A percentile compares a stretch with the other conserved stretches of the same genome.
Conservation (phyloP, 805 yeast genomes). For the Huiozyma sinensis region DNA sequence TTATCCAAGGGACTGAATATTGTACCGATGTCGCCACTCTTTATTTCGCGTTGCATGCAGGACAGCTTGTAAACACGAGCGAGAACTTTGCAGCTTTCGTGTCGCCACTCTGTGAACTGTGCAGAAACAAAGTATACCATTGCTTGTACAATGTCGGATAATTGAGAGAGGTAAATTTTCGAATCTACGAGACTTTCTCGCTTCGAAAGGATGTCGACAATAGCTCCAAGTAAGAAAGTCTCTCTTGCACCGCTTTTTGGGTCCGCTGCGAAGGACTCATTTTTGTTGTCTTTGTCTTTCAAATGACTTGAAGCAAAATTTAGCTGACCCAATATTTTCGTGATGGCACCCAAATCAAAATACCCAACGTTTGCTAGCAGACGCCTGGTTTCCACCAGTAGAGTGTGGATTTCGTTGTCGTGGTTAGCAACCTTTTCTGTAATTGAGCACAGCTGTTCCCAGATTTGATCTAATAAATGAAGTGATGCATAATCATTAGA, state of each 20-base stretch:
- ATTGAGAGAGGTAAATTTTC: conserved; percentile 8
- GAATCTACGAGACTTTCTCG: background rate
- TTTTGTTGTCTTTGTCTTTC: too few species aligned
- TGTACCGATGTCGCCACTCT: conserved; percentile 1
- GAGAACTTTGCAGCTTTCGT: conserved; percentile 11
- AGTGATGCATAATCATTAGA: conserved; percentile 3
- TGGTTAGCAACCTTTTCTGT: conserved; percentile 14
- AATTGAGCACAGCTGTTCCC: conserved; percentile 14
- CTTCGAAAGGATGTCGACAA: conserved; percentile 5
- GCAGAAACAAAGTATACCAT: conserved; percentile 11
- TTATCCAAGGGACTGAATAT: conserved; percentile 5
- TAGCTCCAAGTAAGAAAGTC: conserved; percentile 13
- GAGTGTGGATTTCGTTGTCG: conserved; percentile 16
- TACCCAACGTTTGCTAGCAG: conserved; percentile 7
- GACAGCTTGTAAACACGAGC: conserved; percentile 4
- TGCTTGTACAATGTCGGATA: conserved; percentile 18
- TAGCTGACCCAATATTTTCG: conserved; percentile 11
- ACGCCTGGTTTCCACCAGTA: conserved; percentile 19
- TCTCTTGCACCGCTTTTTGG: conserved; percentile 1
- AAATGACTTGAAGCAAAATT: too few species aligned
- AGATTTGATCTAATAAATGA: conserved; percentile 7
- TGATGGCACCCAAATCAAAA: conserved; percentile 10
- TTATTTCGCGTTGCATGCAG: background rate
- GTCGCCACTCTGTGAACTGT: conserved; percentile 14
- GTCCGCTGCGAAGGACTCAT: background rate